Evolutionary conservation across 805 yeast genomes (phyloP), one percentile per base, ranked within the genome.

Genomic region (Metschnikowia orientalis): DNA sequence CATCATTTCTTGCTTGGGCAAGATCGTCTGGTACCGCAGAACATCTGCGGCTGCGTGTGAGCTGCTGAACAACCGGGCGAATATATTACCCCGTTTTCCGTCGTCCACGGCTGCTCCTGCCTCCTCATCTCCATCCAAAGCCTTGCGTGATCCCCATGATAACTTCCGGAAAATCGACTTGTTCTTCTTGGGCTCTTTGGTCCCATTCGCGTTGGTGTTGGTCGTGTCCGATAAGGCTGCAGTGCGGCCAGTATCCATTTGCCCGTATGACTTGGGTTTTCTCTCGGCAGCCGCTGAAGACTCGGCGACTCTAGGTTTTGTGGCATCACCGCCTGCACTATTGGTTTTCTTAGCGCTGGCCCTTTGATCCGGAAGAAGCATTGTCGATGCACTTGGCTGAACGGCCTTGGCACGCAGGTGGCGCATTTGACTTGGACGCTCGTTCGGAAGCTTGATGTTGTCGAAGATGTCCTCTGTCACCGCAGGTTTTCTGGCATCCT

Each of bases 1-100:
- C 40, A 73, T 71, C 69, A 81, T 69, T 51, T 81, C 86, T 17
- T 62, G 70, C 37, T 62, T 61, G 8, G 71, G 63, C 31, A 74
- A 53, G 17, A 69, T 61, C 11, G 71, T 63, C 19, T 53, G 41
- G 51, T 52, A 62, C 24, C 63, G 49, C 31, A 48, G 57, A 18
- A 63, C 56, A 17, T 61, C 67, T 8, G 37, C 26, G 15, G 44
- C 47, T 19, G 53, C 45, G 13, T 46, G 44, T 8, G 29, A 26
- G 18, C 43, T 26, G n/a, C 48, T 37, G 25, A 74, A 63, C 69
- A 69, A 52, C 47, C 67, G 54, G 53, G 65, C 56, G 26, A 44
- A 44, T 18, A 38, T 23, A 6, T 44, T 39, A n/a, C 35, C 38
- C 23, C 31, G 34, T 18, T 28, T 31, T n/a, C n/a, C n/a, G n/a